Evolutionary conservation across 805 yeast species (phyloP).

Genomic region (Ogataea henricii): DNA sequence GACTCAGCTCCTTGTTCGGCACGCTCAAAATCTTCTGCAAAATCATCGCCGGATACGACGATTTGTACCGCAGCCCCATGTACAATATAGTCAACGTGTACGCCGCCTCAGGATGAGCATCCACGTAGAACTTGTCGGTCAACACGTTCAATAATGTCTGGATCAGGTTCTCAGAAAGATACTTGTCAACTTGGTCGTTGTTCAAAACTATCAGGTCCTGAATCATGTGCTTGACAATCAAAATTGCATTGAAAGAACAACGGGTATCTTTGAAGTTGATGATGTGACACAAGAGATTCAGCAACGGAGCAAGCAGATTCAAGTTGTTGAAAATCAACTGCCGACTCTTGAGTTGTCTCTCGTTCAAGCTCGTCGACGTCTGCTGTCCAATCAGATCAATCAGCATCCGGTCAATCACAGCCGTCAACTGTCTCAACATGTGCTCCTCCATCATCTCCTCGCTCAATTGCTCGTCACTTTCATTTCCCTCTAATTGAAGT

Average conservation of each 20-base stretch:
- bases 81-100: conserved; percentile 80
- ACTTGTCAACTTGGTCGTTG: conserved; percentile 69
- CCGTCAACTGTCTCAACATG: conserved; percentile 87
- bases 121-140: conserved; percentile 74
- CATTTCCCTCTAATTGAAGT: conserved; percentile 52
- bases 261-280: conserved; percentile 85
- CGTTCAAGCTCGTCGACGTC: conserved; percentile 46
- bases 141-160: conserved; percentile 69
- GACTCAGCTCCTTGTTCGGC: conserved; percentile 55
- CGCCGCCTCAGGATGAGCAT: conserved; percentile 91
- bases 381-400: conserved; percentile 88
- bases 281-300: conserved; percentile 72
- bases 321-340: conserved; percentile 64
- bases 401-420: conserved; percentile 82
- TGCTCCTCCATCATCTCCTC: conserved; percentile 99
- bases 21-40: conserved; percentile 55
- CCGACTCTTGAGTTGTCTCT: conserved; percentile 67
- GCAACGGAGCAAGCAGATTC: conserved; percentile 72
- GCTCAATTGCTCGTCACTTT: conserved; percentile 79
- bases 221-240: conserved; percentile 74
- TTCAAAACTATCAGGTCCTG: conserved; percentile 68
- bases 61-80: conserved; percentile 67
- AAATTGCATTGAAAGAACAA: conserved; percentile 87
- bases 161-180: conserved; percentile 63
- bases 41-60: conserved; percentile 65